phyloP scores from a whole-genome alignment of 2,329 filamentous ascomycete genomes.

The Mycocentrospora acerina region DNA sequence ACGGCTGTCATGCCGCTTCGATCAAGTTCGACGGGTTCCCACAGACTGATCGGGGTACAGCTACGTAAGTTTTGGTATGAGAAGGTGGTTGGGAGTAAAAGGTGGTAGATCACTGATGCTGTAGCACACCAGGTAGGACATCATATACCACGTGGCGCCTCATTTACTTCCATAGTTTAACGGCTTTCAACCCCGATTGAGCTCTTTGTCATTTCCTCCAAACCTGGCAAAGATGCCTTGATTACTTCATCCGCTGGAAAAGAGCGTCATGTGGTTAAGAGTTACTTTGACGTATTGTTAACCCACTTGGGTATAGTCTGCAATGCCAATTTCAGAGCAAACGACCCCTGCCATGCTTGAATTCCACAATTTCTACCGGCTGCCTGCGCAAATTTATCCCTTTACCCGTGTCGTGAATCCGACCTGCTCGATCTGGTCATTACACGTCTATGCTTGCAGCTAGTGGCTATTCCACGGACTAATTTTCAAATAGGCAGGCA shows the following conservation, averaged over 20 bases:
- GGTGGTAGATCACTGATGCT: constrained; percentile 14
- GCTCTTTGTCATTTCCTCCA: too few species aligned
- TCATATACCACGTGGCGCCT: constrained; percentile 20
- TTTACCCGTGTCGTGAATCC: constrained; percentile 2
- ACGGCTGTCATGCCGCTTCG: constrained; percentile 26
- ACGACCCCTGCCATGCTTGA: too few species aligned
- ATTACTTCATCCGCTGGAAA: too few species aligned
- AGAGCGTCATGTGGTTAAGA: too few species aligned
- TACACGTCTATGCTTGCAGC: constrained; percentile 8
- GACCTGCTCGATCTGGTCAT: constrained; percentile 2
- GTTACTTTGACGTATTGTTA: too few species aligned
- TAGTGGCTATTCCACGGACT: constrained; percentile 6
- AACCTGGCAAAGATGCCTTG: too few species aligned
- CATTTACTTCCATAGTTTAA: constrained; percentile 9
- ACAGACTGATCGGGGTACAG: constrained; percentile 21
- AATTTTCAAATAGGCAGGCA: neutral
- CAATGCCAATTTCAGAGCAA: too few species aligned
- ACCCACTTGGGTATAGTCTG: too few species aligned
- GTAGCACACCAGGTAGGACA: constrained; percentile 16
- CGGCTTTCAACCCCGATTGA: constrained; percentile 6
- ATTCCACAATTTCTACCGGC: too few species aligned
- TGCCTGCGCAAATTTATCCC: too few species aligned
- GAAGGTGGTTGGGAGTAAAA: constrained; percentile 23
- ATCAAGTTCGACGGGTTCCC: constrained; percentile 15
- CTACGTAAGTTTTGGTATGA: constrained; percentile 14